phyloP scores from a whole-genome alignment of 2,329 filamentous ascomycete species.

The Cladophialophora bantiana region DNA sequence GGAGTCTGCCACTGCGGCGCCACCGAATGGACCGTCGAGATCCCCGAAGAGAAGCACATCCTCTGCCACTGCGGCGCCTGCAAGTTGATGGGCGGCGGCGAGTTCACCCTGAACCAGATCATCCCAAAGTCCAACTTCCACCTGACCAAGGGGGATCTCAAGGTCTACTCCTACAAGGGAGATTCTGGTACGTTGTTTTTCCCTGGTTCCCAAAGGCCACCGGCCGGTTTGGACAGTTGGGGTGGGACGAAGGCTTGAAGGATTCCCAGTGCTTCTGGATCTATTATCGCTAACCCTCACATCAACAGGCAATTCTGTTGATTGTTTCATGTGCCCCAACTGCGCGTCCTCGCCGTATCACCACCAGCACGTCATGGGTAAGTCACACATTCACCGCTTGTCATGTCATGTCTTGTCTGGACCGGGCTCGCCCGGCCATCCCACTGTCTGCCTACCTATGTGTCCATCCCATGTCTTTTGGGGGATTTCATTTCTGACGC shows the following conservation, averaged over 20 bases:
- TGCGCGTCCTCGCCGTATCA: conserved; percentile 65
- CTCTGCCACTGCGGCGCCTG: conserved; percentile 64
- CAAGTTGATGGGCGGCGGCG: conserved; percentile 59
- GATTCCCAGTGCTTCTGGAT: not conserved
- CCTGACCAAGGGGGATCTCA: conserved; percentile 60
- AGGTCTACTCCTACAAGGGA: conserved; percentile 63
- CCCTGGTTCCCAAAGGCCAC: no score
- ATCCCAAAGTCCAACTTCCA: conserved; percentile 58
- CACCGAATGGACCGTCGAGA: conserved; percentile 59
- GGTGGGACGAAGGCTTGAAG: not conserved
- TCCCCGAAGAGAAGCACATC: conserved; percentile 55
- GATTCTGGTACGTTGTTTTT: conserved; percentile 55
- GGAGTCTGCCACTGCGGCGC: conserved; percentile 65
- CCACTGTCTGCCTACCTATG: no score
- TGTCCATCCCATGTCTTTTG: no score
- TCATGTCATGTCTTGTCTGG: not conserved
- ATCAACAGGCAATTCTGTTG: conserved; percentile 57
- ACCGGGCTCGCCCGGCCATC: no score
- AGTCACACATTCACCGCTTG: conserved; percentile 4
- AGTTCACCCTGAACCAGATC: conserved; percentile 63
- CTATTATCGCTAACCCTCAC: not conserved
- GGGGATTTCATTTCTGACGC: not conserved
- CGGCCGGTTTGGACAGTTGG: no score
- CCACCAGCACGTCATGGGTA: conserved; percentile 60
- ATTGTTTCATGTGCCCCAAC: conserved; percentile 66